Conservation (phyloP, 805 yeast genomes). For the Candida ovalis region DNA sequence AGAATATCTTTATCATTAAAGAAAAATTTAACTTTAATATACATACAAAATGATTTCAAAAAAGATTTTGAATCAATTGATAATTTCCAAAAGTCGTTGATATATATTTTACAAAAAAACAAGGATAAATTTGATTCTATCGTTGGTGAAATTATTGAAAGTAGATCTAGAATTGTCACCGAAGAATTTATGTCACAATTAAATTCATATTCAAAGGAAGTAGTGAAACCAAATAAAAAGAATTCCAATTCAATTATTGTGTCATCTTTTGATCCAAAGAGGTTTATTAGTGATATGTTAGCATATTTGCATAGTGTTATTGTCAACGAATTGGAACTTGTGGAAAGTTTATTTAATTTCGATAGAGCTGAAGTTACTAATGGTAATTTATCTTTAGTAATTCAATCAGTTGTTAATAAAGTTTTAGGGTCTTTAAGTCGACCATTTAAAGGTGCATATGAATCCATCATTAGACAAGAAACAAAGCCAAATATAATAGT, state of each 20-base stretch:
- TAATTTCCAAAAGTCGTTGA: constrained; percentile 29
- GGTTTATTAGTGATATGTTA: constrained; percentile 81
- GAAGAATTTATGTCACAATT: constrained; percentile 67
- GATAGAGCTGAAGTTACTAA: constrained; percentile 24
- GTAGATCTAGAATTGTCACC: constrained; percentile 59
- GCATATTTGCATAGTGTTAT: constrained; percentile 85
- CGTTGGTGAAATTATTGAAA: constrained; percentile 57
- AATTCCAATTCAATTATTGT: constrained; percentile 46
- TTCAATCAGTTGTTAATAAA: constrained; percentile 40
- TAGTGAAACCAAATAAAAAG: constrained; percentile 9
- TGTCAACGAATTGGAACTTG: constrained; percentile 81
- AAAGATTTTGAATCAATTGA: constrained; percentile 19
- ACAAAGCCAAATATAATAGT: constrained; percentile 50
- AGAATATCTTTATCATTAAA: constrained; percentile 43
- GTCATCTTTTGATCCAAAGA: constrained; percentile 72
- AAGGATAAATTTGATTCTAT: constrained; percentile 54
- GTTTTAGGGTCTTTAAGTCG: constrained; percentile 52
- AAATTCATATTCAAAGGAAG: constrained; percentile 32
- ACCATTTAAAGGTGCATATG: constrained; percentile 62
- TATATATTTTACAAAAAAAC: constrained; percentile 33
- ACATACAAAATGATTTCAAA: constrained; percentile 16
- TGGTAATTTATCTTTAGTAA: constrained; percentile 21
- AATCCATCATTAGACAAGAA: constrained; percentile 65
- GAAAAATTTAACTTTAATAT: constrained; percentile 27
- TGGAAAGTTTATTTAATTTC: constrained; percentile 55